Percentiles rank a stretch among this genome's conserved stretches.
Conservation (phyloP, 495 filamentous ascomycete genomes). For the Penicillium canariense region DNA sequence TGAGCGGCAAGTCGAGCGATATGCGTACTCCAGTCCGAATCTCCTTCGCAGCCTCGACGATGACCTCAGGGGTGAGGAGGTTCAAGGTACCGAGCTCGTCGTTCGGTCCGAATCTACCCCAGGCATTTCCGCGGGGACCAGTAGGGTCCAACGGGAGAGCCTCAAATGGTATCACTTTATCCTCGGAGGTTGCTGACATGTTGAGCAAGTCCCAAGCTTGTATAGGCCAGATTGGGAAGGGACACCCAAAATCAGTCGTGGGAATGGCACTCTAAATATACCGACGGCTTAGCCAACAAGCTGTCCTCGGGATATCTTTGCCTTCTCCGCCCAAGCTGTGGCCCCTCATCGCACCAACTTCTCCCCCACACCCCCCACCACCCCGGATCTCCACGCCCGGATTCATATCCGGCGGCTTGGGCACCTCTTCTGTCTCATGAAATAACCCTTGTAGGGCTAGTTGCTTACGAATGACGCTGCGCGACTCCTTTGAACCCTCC, state of each 20-base stretch:
- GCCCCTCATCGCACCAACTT: not conserved
- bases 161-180: conserved; percentile 31
- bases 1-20: conserved; percentile 47
- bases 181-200: conserved; percentile 10
- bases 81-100: conserved; percentile 55
- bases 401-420: conserved; percentile 10
- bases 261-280: not conserved
- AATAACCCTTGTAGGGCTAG: too few relatives aligned
- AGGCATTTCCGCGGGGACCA: conserved; percentile 51
- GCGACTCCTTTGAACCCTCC: too few relatives aligned
- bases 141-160: conserved; percentile 46
- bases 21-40: conserved; percentile 54
- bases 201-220: not conserved
- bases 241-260: not conserved
- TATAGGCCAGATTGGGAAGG: not conserved
- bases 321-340: not conserved
- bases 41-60: conserved; percentile 48
- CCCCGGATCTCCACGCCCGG: conserved; percentile 9
- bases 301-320: conserved; percentile 4
- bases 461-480: too few relatives aligned
- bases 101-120: conserved; percentile 48
- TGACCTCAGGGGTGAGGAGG: conserved; percentile 48
- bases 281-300: not conserved
- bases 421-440: too few relatives aligned
- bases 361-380: conserved; percentile 10